Base-by-base conservation (phyloP, 768 basidiomycete species). In the Leccinellum luteum region DNA sequence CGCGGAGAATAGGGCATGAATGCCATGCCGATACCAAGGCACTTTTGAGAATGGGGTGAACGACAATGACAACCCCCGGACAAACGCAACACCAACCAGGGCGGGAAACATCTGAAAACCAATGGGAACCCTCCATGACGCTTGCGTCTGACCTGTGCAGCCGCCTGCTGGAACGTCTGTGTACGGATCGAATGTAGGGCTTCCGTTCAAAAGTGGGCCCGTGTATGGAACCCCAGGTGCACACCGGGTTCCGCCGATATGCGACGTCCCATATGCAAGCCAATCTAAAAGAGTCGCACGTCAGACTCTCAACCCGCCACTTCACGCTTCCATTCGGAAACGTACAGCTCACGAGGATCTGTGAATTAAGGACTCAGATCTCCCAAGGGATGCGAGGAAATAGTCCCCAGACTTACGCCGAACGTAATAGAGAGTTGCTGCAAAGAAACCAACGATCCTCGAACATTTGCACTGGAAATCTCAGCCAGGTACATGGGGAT, bases 1-100 rank as follows among this genome's bases (percentile, higher is more conserved):
- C 78, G 73, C 19, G 78, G 78, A 19, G 78, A 78, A 52, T 73
- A 76, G 21, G 77, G 77, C 64, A 78, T 68, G 48, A 75, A 68
- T 19, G 51, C 41, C 70, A 72, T 72, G 35, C 70, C 70, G 31
- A 72, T 51, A 7, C 66, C 70, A 54, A 73, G 62, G n/a, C 64
- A 66, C 72, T 71, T 51, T 56, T 12, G 14, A 19, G 28, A 25
- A 28, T 10, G 47, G 45, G 21, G 13, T 65, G 50, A 58, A 12
- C 19, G 31, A 47, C 12, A 12, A 44, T 12, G 17, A 31, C 12
- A 48, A 9, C 2, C 2, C 0, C 6, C 2, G 2, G 41, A 68
- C 57, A 61, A 31, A 64, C 9, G 5, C 62, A 59, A 25, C 66
- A 51, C 67, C 51, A 21, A 77, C 69, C 30, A 77, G 34, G 4